Percentiles rank a stretch among this genome's conserved stretches.
These are phyloP conservation scores for Orbilia quercus DNA, from an alignment of 2,329 filamentous ascomycete genomes.

Conservation along the genomic window DNA sequence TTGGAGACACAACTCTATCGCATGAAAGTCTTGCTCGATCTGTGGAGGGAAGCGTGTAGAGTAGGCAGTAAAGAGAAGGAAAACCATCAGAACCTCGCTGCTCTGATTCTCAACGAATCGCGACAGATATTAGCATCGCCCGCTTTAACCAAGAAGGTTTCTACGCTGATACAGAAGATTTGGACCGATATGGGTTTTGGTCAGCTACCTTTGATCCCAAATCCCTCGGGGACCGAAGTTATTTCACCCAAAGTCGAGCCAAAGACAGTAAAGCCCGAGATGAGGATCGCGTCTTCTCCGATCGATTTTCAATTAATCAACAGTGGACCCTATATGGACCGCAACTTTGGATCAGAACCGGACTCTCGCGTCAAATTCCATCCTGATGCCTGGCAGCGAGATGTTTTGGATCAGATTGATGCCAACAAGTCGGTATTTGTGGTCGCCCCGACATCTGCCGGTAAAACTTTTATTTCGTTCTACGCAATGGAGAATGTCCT, in stretches of 20 bases:
- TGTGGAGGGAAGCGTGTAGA: slow-evolving; percentile 40
- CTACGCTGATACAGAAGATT: slow-evolving; percentile 54
- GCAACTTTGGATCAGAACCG: slow-evolving; percentile 75
- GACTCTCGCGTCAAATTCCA: slow-evolving; percentile 78
- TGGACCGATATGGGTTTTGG: slow-evolving; percentile 58
- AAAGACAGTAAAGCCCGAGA: slow-evolving; percentile 57
- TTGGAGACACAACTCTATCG: slow-evolving; percentile 36
- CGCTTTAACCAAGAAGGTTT: slow-evolving; percentile 53
- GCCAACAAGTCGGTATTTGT: slow-evolving; percentile 76
- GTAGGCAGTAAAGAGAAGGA: slow-evolving; percentile 23
- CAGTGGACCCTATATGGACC: slow-evolving; percentile 78
- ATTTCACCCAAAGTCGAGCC: slow-evolving; percentile 27
- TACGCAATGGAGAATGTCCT: slow-evolving; percentile 83
- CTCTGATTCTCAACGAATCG: slow-evolving; percentile 26
- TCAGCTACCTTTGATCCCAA: slow-evolving; percentile 8
- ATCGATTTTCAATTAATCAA: slow-evolving; percentile 75
- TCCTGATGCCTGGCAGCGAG: slow-evolving; percentile 80
- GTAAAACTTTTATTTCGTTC: slow-evolving; percentile 86
- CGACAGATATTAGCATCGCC: slow-evolving; percentile 40
- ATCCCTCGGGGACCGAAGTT: slow-evolving; percentile 32
- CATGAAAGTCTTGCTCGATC: slow-evolving; percentile 28
- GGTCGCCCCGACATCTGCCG: slow-evolving; percentile 80
- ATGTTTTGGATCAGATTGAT: slow-evolving; percentile 79
- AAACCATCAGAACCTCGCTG: slow-evolving; percentile 33
- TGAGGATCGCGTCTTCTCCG: slow-evolving; percentile 63